A percentile compares a stretch with the other conserved stretches of the same genome.
Conservation (phyloP, 2,329 filamentous ascomycete genomes). For the Xenosphaeropsis pyriputrescens region DNA sequence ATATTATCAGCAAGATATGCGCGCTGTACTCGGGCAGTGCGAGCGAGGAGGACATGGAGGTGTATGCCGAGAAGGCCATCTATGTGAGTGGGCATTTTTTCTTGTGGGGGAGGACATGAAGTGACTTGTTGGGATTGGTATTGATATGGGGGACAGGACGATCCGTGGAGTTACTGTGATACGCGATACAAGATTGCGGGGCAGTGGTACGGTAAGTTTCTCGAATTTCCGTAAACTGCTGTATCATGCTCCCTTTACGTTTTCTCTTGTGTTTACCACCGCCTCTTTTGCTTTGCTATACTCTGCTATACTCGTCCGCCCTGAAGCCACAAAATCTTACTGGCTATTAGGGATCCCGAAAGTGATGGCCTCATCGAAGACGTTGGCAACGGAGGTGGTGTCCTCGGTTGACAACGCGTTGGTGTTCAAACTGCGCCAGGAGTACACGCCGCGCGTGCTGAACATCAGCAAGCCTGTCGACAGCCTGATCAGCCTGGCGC, state of each 20-base stretch:
- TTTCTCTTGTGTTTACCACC: too few species aligned
- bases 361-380: slow-evolving; percentile 22
- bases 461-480: slow-evolving; percentile 23
- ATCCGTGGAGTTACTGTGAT: slow-evolving; percentile 32
- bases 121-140: too few species aligned
- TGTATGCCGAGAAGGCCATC: slow-evolving; percentile 28
- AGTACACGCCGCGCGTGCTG: slow-evolving; percentile 26
- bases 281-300: too few species aligned
- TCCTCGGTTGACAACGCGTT: slow-evolving; percentile 22
- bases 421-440: slow-evolving; percentile 31
- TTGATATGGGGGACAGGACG: slow-evolving; percentile 16
- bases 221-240: background rate
- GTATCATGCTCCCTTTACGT: too few species aligned
- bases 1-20: slow-evolving; percentile 26
- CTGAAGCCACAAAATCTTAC: too few species aligned
- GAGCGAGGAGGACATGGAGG: slow-evolving; percentile 30
- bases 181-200: slow-evolving; percentile 33
- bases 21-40: slow-evolving; percentile 30
- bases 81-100: slow-evolving; percentile 13
- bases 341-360: slow-evolving; percentile 20
- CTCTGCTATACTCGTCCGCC: too few species aligned
- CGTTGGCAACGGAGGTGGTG: slow-evolving; percentile 25
- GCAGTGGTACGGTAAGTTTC: slow-evolving; percentile 27
- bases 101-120: too few species aligned
- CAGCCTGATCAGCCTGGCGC: slow-evolving; percentile 22